These are phyloP conservation scores for Arabis hirsuta DNA, from an alignment of 345 rosid genomes.

Conservation along the genomic window DNA sequence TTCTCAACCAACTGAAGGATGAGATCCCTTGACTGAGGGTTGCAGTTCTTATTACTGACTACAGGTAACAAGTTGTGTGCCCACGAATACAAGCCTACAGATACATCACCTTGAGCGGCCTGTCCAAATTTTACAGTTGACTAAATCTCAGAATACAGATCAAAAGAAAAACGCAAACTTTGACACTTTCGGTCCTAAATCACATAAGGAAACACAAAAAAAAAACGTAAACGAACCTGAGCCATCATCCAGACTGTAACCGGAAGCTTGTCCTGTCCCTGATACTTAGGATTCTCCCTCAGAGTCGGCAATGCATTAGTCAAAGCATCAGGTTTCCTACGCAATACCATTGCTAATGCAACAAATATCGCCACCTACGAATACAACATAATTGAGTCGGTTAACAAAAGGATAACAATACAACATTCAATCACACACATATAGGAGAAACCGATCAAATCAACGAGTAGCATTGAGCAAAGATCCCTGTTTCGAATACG, in stretches of 20 bases:
- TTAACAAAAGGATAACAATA: not conserved
- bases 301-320: constrained; percentile 55
- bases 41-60: constrained; percentile 53
- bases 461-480: not conserved
- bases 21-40: constrained; percentile 77
- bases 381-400: not conserved
- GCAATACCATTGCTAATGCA: constrained; percentile 70
- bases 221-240: constrained; percentile 56
- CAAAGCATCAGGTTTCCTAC: constrained; percentile 79
- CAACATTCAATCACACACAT: not conserved
- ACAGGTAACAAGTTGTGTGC: constrained; percentile 64
- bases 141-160: constrained; percentile 23
- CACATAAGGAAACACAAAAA: not conserved
- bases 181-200: not conserved
- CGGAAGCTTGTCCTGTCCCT: constrained; percentile 79
- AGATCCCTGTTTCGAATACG: not conserved
- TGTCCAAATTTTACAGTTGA: constrained; percentile 37
- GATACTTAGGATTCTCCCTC: constrained; percentile 69
- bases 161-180: not conserved
- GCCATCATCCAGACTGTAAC: constrained; percentile 72
- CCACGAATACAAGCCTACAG: constrained; percentile 70
- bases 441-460: not conserved
- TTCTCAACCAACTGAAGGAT: constrained; percentile 64
- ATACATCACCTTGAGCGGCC: constrained; percentile 71
- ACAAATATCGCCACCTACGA: constrained; percentile 76